These are phyloP conservation scores for Quercus rubra DNA, from an alignment of 306 rosid species.

Conservation along the genomic window DNA sequence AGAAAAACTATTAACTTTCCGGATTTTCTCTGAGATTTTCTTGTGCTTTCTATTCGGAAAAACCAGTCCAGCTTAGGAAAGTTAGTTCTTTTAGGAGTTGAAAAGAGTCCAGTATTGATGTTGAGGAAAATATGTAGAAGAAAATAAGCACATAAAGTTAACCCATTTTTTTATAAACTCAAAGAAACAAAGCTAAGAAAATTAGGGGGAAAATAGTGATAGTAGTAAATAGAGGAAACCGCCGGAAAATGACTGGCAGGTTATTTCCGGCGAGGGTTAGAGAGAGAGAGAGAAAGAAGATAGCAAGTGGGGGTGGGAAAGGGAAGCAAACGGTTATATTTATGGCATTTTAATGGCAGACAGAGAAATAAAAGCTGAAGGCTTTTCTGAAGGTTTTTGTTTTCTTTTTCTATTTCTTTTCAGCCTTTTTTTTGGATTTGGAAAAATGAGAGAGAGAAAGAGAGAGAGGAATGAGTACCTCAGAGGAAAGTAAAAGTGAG, in stretches of 20 bases:
- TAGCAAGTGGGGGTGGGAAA: slow-evolving; percentile 5
- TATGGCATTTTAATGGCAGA: slow-evolving; percentile 45
- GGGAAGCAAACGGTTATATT: slow-evolving; percentile 11
- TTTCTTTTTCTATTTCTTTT: too few relatives aligned
- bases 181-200: neutral
- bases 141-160: neutral
- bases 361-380: slow-evolving; percentile 37
- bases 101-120: neutral
- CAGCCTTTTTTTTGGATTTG: neutral
- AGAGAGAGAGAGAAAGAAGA: neutral
- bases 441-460: neutral
- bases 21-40: neutral
- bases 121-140: neutral
- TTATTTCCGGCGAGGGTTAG: neutral
- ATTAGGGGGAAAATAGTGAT: neutral
- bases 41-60: neutral
- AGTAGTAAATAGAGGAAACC: neutral
- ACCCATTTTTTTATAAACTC: slow-evolving; percentile 7
- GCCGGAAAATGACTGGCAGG: neutral
- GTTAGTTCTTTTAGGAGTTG: neutral
- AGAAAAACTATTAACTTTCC: neutral
- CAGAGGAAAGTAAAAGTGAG: neutral
- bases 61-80: neutral
- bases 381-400: slow-evolving; percentile 35
- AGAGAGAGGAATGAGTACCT: neutral